phyloP scores from a whole-genome alignment of 148 eudicot genomes.

The Limonium bicolor region DNA sequence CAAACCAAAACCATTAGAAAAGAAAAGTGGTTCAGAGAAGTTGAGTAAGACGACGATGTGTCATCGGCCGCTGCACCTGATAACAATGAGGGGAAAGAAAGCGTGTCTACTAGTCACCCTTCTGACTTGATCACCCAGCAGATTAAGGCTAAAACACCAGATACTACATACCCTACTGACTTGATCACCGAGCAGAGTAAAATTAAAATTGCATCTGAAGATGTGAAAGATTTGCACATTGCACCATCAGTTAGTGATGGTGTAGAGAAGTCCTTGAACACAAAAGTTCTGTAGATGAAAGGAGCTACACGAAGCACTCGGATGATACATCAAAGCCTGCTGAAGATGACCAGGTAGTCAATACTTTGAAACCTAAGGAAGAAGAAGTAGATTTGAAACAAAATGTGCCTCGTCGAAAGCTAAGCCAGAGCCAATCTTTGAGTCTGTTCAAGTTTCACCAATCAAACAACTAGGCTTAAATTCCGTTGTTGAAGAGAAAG shows the following conservation, averaged over 20 bases:
- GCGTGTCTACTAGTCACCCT: too few species aligned
- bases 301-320: neutral
- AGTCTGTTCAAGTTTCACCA: slow-evolving; percentile 19
- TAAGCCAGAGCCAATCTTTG: slow-evolving; percentile 7
- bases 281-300: slow-evolving; percentile 10
- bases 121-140: slow-evolving; percentile 14
- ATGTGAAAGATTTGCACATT: slow-evolving; percentile 27
- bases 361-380: slow-evolving; percentile 5
- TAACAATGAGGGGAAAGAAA: slow-evolving; percentile 9
- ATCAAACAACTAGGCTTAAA: slow-evolving; percentile 7
- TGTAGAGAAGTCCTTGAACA: slow-evolving; percentile 7
- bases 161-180: slow-evolving; percentile 3
- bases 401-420: slow-evolving; percentile 9
- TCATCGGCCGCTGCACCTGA: slow-evolving; percentile 9
- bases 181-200: slow-evolving; percentile 5
- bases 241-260: slow-evolving; percentile 22
- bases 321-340: neutral
- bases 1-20: slow-evolving; percentile 12
- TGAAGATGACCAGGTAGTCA: slow-evolving; percentile 7
- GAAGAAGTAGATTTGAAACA: slow-evolving; percentile 7
- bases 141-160: slow-evolving; percentile 4
- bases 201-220: slow-evolving; percentile 14
- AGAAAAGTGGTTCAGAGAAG: slow-evolving; percentile 16
- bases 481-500: slow-evolving; percentile 7
- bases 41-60: slow-evolving; percentile 18